phyloP scores from a whole-genome alignment of 345 rosid species.

The Cochlearia excelsa region DNA sequence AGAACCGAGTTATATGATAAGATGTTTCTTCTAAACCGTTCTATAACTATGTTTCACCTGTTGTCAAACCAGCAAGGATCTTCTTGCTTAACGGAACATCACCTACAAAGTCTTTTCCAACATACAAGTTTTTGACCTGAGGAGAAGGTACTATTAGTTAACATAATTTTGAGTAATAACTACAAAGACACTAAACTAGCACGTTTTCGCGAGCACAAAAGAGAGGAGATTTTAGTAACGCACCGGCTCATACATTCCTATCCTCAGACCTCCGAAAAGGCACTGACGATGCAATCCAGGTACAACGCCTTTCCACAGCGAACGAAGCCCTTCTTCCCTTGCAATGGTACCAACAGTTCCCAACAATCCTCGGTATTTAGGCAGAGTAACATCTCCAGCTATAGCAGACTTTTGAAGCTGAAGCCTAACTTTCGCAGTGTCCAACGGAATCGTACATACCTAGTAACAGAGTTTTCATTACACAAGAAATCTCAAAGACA shows the following conservation, averaged over 20 bases:
- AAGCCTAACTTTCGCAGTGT: conserved; percentile 98
- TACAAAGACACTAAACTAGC: conserved; percentile 1
- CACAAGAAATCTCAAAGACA: conserved; percentile 8
- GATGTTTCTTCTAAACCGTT: conserved; percentile 10
- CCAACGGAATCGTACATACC: conserved; percentile 95
- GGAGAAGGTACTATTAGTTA: conserved; percentile 15
- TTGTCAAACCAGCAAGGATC: conserved; percentile 94
- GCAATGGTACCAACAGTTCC: conserved; percentile 94
- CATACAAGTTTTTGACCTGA: conserved; percentile 81
- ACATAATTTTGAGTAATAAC: conserved; percentile 4
- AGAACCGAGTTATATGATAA: background rate
- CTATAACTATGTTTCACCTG: conserved; percentile 54
- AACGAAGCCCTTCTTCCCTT: conserved; percentile 82
- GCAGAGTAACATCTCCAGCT: conserved; percentile 57
- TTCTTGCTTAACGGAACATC: conserved; percentile 95
- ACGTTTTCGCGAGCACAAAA: background rate
- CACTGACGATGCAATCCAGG: conserved; percentile 98
- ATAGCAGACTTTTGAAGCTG: conserved; percentile 83
- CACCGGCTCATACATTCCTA: conserved; percentile 96
- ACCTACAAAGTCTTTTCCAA: conserved; percentile 81
- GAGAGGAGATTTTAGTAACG: conserved; percentile 35
- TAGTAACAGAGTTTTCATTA: conserved; percentile 34
- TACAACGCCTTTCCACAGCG: conserved; percentile 95
- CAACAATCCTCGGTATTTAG: conserved; percentile 83
- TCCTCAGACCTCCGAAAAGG: conserved; percentile 89